phyloP scores from a whole-genome alignment of 1,284 basidiomycete species.

The Moesziomyces aphidis region DNA sequence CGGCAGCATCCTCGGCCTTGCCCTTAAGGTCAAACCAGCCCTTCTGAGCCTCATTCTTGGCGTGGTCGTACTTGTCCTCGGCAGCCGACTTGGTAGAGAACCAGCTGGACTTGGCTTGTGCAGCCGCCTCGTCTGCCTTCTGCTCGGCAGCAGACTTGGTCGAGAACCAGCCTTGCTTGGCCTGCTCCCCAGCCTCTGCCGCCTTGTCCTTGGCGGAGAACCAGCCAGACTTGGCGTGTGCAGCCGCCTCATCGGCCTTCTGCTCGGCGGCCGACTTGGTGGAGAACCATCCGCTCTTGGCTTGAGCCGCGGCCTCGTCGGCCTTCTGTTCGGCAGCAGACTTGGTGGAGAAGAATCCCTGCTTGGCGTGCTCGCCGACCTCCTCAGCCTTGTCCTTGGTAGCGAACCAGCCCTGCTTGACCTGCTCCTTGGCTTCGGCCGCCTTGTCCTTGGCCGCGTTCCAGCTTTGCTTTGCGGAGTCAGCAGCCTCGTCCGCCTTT shows the following conservation, averaged over 20 bases:
- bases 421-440: slow-evolving; percentile 18
- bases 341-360: slow-evolving; percentile 5
- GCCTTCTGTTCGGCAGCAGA: slow-evolving; percentile 10
- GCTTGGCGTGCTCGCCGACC: slow-evolving; percentile 5
- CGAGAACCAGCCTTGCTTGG: slow-evolving; percentile 31
- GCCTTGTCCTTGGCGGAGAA: slow-evolving; percentile 31
- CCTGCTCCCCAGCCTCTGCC: slow-evolving; percentile 23
- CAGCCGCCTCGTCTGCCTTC: slow-evolving; percentile 28
- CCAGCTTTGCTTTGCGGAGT: slow-evolving; percentile 15
- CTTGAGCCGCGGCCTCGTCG: slow-evolving; percentile 8
- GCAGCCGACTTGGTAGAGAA: slow-evolving; percentile 32
- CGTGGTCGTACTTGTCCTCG: slow-evolving; percentile 29
- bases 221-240: slow-evolving; percentile 20
- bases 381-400: slow-evolving; percentile 10
- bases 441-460: slow-evolving; percentile 31
- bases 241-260: slow-evolving; percentile 22
- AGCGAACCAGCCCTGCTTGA: slow-evolving; percentile 36
- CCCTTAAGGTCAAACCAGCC: slow-evolving; percentile 45
- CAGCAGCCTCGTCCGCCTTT: slow-evolving; percentile 22
- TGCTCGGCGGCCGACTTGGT: slow-evolving; percentile 17
- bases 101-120: slow-evolving; percentile 26
- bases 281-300: slow-evolving; percentile 21
- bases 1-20: slow-evolving; percentile 35
- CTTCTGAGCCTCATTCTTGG: slow-evolving; percentile 35
- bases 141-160: slow-evolving; percentile 23